Evolutionary conservation across 2,329 filamentous ascomycete genomes (phyloP), one percentile per base, ranked within the genome.

Genomic region (Aquanectria penicillioides): DNA sequence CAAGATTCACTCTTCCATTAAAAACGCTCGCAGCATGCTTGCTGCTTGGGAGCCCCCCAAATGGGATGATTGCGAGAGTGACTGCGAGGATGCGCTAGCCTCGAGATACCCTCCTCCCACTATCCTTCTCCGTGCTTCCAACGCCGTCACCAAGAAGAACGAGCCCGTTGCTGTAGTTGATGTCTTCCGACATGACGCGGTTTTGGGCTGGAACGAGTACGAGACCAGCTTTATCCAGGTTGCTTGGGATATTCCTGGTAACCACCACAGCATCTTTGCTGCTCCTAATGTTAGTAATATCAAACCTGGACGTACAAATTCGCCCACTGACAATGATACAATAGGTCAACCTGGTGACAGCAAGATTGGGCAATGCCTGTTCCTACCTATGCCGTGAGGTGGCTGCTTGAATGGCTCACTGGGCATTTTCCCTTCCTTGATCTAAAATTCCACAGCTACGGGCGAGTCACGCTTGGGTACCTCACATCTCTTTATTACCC

Each of bases 1-100:
- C 31, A 53, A 53, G 23, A 53, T 53, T 36, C 49, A 53, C 28
- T 53, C 49, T 10, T 53, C 49, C n/a, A 53, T 53, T 12, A 53
- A 53, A 15, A 53, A 53, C 22, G 49, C 49, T 9, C 49, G 49
- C 28, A 53, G 49, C 49, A 53, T 53, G 49, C 49, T 53, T 17
- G 49, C 49, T 10, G 49, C 49, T 15, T 53, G 49, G 49, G 22
- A 53, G 28, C 49, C 49, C 20, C 49, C 49, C 10, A 53, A 53
- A 23, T 53, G 49, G 49, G 49, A 53, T 41, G 49, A 38, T 22
- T 44, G 18, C 29, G 49, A 53, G 38, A 33, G 6, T 28, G 29
- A 38, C 12, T 28, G 36, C 15, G n/a, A n/a, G n/a, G n/a, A n/a
- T n/a, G n/a, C n/a, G n/a, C 9, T 53, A 29, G 49, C 38, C 38